phyloP scores from a whole-genome alignment of 2,329 filamentous ascomycete genomes.

The Zymoseptoria crescenta region DNA sequence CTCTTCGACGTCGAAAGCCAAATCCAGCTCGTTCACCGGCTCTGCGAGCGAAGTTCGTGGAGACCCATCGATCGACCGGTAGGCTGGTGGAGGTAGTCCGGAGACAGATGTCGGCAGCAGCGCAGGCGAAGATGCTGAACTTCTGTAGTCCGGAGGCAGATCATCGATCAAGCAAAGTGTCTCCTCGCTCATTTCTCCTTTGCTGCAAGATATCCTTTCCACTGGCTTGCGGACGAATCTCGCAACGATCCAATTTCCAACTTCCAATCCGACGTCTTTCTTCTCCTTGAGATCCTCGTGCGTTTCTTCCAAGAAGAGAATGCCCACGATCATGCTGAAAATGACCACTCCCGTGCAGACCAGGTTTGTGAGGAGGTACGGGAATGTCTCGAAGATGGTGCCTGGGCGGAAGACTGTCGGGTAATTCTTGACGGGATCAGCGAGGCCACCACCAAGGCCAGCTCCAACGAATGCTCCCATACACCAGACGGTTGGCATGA shows the following conservation, averaged over 20 bases:
- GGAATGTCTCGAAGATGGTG: slow-evolving; percentile 76
- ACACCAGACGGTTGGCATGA: slow-evolving; percentile 98
- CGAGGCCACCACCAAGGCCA: slow-evolving; percentile 81
- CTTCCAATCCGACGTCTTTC: slow-evolving; percentile 66
- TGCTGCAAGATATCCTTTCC: slow-evolving; percentile 31
- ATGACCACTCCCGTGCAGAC: slow-evolving; percentile 74
- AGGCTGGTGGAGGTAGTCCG: slow-evolving; percentile 26
- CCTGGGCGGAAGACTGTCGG: slow-evolving; percentile 63
- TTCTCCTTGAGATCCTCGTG: slow-evolving; percentile 72
- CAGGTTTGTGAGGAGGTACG: slow-evolving; percentile 87
- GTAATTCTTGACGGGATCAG: slow-evolving; percentile 76
- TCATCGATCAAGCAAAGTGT: slow-evolving; percentile 57
- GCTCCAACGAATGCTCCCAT: slow-evolving; percentile 92
- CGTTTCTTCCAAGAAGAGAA: slow-evolving; percentile 89
- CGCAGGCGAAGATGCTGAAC: slow-evolving; percentile 48
- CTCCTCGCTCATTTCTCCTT: slow-evolving; percentile 48
- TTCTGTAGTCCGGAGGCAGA: slow-evolving; percentile 60
- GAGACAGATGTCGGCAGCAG: slow-evolving; percentile 26
- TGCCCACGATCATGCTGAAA: slow-evolving; percentile 66
- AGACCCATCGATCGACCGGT: slow-evolving; percentile 27
- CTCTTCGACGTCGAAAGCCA: slow-evolving; percentile 19
- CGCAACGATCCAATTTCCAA: slow-evolving; percentile 61
- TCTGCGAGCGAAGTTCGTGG: slow-evolving; percentile 17
- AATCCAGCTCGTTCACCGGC: slow-evolving; percentile 6
- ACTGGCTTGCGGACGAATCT: slow-evolving; percentile 14